These are phyloP conservation scores for Diophrys sp. DNA, from an alignment of 73 alveolate genomes.

Conservation along the genomic window DNA sequence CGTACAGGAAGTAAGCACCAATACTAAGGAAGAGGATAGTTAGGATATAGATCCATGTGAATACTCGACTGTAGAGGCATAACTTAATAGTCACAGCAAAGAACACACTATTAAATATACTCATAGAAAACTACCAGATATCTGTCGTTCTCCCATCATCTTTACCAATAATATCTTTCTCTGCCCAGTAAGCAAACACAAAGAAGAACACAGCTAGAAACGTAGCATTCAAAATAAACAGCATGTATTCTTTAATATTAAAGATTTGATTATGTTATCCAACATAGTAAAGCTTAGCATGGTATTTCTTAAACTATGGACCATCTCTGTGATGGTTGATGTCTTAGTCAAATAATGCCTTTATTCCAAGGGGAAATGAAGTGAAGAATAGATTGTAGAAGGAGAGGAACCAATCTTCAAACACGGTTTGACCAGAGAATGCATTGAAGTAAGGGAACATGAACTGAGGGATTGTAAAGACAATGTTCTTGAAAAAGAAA, in stretches of 20 bases:
- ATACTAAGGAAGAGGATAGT: conserved; percentile 35
- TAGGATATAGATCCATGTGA: conserved; percentile 43
- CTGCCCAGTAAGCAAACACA: not conserved
- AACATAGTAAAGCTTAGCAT: conserved; percentile 60
- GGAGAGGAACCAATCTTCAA: conserved; percentile 85
- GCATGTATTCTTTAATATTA: conserved; percentile 56
- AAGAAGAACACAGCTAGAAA: not conserved
- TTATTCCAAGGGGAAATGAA: conserved; percentile 17
- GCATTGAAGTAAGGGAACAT: conserved; percentile 72
- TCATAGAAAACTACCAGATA: not conserved
- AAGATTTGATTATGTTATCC: conserved; percentile 65
- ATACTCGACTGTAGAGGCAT: conserved; percentile 44
- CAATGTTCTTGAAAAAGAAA: conserved; percentile 90
- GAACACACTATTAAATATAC: not conserved
- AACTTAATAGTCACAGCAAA: conserved; percentile 25
- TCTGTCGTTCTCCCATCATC: not conserved
- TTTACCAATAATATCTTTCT: not conserved
- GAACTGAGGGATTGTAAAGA: conserved; percentile 90
- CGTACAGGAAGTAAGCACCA: conserved; percentile 52
- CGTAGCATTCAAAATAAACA: conserved; percentile 28
- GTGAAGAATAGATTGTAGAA: conserved; percentile 45
- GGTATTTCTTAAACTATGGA: conserved; percentile 28
- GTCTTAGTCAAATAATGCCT: conserved; percentile 34
- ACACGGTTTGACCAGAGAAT: conserved; percentile 85
- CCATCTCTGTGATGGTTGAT: conserved; percentile 54